Conservation (phyloP, 306 rosid species). For the Gynostemma pentaphyllum region DNA sequence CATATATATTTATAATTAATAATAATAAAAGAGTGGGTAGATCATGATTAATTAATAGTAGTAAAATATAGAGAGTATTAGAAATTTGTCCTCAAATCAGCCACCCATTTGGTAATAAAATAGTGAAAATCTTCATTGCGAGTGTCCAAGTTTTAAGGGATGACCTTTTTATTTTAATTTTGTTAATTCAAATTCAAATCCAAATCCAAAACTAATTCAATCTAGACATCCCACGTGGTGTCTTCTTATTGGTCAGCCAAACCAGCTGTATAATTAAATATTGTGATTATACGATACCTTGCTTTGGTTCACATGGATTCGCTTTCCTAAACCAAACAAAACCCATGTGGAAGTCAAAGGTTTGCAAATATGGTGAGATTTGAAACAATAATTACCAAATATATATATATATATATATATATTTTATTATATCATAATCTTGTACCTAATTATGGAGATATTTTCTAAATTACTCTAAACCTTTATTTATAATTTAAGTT, state of each 20-base stretch:
- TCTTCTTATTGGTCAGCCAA: not conserved
- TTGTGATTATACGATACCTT: not conserved
- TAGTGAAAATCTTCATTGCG: not conserved
- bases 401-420: too few species aligned
- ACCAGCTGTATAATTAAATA: not conserved
- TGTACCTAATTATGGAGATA: not conserved
- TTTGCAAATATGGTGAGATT: too few species aligned
- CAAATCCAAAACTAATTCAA: not conserved
- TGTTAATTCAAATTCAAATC: not conserved
- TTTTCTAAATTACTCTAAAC: not conserved
- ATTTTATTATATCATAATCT: not conserved
- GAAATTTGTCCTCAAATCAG: too few species aligned
- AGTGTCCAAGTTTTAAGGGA: not conserved
- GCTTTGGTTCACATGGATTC: not conserved
- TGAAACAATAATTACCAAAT: too few species aligned
- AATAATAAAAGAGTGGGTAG: too few species aligned
- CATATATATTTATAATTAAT: too few species aligned
- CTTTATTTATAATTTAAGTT: not conserved
- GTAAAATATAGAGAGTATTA: too few species aligned
- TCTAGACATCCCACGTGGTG: not conserved
- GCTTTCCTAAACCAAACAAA: not conserved
- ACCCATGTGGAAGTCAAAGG: not conserved
- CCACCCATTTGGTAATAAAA: not conserved
- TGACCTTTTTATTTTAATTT: not conserved
- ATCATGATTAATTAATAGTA: too few species aligned